phyloP scores from a whole-genome alignment of 2,329 filamentous ascomycete genomes.

The Magnaporthiopsis poae region DNA sequence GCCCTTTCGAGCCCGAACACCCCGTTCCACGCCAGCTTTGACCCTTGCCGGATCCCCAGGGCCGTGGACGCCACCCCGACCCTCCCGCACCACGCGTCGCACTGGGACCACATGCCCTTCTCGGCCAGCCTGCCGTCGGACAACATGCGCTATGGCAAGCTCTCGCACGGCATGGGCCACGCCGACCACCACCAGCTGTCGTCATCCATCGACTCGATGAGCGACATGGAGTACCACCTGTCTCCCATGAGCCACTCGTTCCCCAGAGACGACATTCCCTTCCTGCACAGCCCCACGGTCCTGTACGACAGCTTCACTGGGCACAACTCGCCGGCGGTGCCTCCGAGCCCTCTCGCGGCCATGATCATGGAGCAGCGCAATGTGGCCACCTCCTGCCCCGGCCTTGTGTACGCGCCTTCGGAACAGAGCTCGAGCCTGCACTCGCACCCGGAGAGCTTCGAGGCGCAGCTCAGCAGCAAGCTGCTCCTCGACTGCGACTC shows the following conservation, averaged over 20 bases:
- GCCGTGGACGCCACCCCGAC: conserved; percentile 31
- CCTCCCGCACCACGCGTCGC: conserved; percentile 28
- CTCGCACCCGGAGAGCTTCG: conserved; percentile 50
- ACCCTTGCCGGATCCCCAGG: conserved; percentile 42
- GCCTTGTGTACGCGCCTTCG: conserved; percentile 50
- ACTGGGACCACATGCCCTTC: conserved; percentile 40
- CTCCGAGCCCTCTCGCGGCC: conserved; percentile 45
- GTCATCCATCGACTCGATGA: conserved; percentile 48
- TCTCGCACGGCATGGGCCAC: conserved; percentile 27
- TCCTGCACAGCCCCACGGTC: conserved; percentile 44
- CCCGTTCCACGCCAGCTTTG: conserved; percentile 30
- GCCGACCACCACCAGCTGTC: conserved; percentile 29
- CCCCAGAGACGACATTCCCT: conserved; percentile 44
- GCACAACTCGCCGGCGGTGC: conserved; percentile 41
- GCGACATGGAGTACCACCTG: conserved; percentile 53
- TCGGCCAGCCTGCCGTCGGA: conserved; percentile 30
- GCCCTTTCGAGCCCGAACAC: conserved; percentile 16
- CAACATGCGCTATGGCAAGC: conserved; percentile 26
- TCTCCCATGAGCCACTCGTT: conserved; percentile 45
- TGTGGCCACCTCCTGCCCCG: conserved; percentile 50
- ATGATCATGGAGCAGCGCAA: conserved; percentile 47
- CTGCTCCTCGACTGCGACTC: conserved; percentile 46
- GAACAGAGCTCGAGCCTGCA: conserved; percentile 51
- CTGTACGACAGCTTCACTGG: conserved; percentile 48
- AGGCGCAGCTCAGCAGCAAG: conserved; percentile 43